Base-by-base conservation (phyloP, 1,139 yeast genomes). In the Candida buenavistaensis region DNA sequence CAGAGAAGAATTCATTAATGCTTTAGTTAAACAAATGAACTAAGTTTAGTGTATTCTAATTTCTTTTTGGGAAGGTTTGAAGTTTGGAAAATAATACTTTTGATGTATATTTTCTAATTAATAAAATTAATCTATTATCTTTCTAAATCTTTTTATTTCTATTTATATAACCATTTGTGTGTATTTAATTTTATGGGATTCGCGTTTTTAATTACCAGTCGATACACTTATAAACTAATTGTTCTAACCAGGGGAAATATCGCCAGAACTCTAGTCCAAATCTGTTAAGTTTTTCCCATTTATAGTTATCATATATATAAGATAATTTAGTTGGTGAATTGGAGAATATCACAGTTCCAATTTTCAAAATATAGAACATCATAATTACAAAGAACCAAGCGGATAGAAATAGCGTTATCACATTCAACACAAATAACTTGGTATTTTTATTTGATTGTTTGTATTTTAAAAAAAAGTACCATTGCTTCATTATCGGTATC, bases 1-100 rank as follows among this genome's bases (percentile, higher is more conserved):
- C 96, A 89, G 97, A 77, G 98, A 92, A 78, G 87, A 90, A 67
- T 84, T 80, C 88, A 92, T 92, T 78, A 92, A 92, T 83, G 85
- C 87, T 72, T 86, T 94, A 75, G 90, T 92, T 70, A 89, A 90
- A 82, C 88, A 94, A 71, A 87, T 86, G 95, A 85, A 84, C 89
- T 85, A 83, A 73, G 63, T 39, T 37, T 30, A 28, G 30, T n/a
- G n/a, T n/a, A n/a, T n/a, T n/a, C n/a, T n/a, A n/a, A n/a, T 30
- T 20, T 30, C 11, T 30, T 33, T 30, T 36, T 28, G 26, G 33
- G 35, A 21, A 23, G 43, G 39, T 33, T 37, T 27, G 23, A 28
- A 21, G 22, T 24, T 13, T 16, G 21, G 24, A 22, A 12, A n/a
- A 9, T 22, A 22, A 9, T 21, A 24, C 27, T 24, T 26, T 36